Evolutionary conservation across 2,329 filamentous ascomycete genomes (phyloP).

Genomic region (Penicillium sp.): DNA sequence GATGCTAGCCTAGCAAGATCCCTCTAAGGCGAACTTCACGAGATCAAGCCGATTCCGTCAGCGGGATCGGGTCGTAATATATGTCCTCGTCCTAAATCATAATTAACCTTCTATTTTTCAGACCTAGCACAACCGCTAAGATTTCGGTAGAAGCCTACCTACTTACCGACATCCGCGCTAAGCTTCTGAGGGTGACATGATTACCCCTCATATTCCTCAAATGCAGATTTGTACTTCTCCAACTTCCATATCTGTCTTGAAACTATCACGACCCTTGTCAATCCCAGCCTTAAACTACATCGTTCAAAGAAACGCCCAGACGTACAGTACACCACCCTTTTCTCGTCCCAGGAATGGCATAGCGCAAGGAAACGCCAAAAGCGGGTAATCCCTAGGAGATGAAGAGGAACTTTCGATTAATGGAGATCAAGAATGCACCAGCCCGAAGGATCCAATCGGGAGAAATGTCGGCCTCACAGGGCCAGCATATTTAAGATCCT

Average conservation of each 20-base stretch:
- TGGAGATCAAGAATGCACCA: conserved; percentile 15
- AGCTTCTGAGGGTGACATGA: conserved; percentile 10
- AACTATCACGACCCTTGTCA: conserved; percentile 51
- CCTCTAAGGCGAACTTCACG: no score
- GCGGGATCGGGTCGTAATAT: no score
- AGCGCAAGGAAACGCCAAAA: conserved; percentile 9
- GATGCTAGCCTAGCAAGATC: no score
- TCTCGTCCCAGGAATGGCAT: conserved; percentile 5
- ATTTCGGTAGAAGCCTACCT: no score
- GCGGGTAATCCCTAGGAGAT: conserved; percentile 2
- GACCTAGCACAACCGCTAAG: no score
- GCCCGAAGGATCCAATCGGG: conserved; percentile 1
- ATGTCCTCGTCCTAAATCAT: no score
- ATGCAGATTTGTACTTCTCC: conserved; percentile 1
- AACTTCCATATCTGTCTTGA: conserved; percentile 46
- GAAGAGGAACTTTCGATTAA: conserved; percentile 16
- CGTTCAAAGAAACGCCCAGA: neutral
- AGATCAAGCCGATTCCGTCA: no score
- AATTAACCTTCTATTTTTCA: no score
- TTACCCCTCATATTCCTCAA: conserved; percentile 10
- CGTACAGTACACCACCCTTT: no score
- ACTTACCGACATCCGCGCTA: no score
- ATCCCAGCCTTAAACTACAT: neutral
- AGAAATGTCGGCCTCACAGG: neutral
- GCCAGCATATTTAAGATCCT: conserved; percentile 12